These are phyloP conservation scores for Cyclocybe cylindracea DNA, from an alignment of 768 basidiomycete species.

Conservation along the genomic window DNA sequence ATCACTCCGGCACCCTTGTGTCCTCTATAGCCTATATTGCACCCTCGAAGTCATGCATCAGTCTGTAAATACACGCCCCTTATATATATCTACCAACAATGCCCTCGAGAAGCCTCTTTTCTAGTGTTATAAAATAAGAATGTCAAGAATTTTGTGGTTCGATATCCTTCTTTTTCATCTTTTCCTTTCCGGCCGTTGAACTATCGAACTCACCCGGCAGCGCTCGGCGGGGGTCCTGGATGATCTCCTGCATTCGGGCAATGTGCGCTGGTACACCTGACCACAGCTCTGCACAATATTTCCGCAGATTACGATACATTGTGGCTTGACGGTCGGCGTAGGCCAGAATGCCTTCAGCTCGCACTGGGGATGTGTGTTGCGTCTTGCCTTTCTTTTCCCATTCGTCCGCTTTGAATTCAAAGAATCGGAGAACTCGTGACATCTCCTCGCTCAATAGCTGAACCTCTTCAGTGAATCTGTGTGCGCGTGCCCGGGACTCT, in stretches of 20 bases:
- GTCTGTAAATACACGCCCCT: no score
- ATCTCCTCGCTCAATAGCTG: constrained; percentile 26
- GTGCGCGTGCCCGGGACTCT: constrained; percentile 13
- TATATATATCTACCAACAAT: no score
- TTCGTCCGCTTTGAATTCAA: constrained; percentile 18
- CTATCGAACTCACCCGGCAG: not conserved
- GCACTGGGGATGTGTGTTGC: not conserved
- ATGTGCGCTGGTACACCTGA: not conserved
- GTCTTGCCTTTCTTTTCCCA: constrained; percentile 11
- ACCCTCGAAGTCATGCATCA: no score
- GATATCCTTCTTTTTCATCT: no score
- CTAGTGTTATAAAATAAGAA: no score
- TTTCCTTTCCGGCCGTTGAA: no score
- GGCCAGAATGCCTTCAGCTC: not conserved
- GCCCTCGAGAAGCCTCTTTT: no score
- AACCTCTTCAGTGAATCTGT: constrained; percentile 22
- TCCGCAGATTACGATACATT: not conserved
- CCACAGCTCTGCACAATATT: not conserved
- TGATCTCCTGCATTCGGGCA: constrained; percentile 1
- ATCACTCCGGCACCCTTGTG: no score
- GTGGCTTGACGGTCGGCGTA: constrained; percentile 7
- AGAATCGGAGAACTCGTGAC: constrained; percentile 17
- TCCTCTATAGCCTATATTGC: no score
- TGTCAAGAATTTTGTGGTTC: no score
- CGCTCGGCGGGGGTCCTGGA: not conserved